Base-by-base conservation (phyloP, 2,329 filamentous ascomycete genomes). In the Aaosphaeria pasadenensis region DNA sequence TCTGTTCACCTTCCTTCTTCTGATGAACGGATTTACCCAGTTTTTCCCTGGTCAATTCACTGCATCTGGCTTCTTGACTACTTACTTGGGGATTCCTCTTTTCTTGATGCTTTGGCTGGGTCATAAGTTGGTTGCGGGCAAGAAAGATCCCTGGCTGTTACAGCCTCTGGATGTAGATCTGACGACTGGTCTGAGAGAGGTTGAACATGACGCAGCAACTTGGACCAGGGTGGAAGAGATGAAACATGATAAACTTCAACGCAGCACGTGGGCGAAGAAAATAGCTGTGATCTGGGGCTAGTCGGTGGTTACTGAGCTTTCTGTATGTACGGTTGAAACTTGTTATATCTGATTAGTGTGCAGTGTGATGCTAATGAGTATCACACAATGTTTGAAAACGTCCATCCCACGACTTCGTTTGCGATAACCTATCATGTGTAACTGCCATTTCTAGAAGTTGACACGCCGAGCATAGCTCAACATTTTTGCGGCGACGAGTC, bases 11-110 rank as follows among this genome's bases (percentile, higher is more conserved):
- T 67, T 88, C 17, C 74, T 90, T n/a, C 81, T 79, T 0, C 67
- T 91, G 4, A 84, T 87, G 55, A 88, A 88, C 58, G 87, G 87
- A 1, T 91, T 90, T 67, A 79, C 83, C 32, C 79, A 85, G 7
- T 90, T 91, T 64, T 85, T 45, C 30, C 52, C 49, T 9, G 49
- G 86, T 61, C 73, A 83, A 28, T 91, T 84, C 77, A 78, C 74
- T 6, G 79, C 76, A 0, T 73, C 76, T 4, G 75, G 76, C 56
- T 92, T 92, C 57, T 69, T 85, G 56, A 83, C 82, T 0, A 76
- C 81, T 0, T 87, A 87, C 56, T 77, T 86, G 17, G 58, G 58
- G 6, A 59, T 63, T 6, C 60, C 58, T 1, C 54, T 64, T 28
- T 64, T 60, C 43, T 47, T 62, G 1, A 44, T 56, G 2, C 50